Base-by-base conservation (phyloP, 768 basidiomycete species). In the Cystobasidium tubakii region DNA sequence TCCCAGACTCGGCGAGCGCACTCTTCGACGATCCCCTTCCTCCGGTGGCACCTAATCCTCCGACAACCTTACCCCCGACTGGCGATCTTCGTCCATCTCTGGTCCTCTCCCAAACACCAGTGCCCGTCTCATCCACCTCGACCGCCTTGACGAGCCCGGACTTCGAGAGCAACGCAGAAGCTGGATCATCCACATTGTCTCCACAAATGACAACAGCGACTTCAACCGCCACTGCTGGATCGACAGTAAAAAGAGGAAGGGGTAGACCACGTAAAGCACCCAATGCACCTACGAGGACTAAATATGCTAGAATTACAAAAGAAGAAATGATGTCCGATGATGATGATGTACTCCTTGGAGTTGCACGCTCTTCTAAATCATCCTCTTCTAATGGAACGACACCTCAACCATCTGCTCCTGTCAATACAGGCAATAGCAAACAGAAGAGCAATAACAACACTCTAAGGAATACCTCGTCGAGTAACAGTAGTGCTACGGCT, bases 251-350 rank as follows among this genome's bases (percentile, higher is more conserved):
- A 50, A 15, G 46, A 50, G 46, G 46, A 12, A 50, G 46, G 21
- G 46, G 46, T 50, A 9, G 46, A 50, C 46, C 46, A 50, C 46
- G 46, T 50, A 50, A 50, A 50, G 10, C 46, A 9, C 46, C 46
- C 12, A 50, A 50, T 50, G 46, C 46, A 9, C 46, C 46, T 17
- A 50, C 46, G 3, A 50, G 46, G 21, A 50, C 15, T 21, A 50
- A 50, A 50, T 50, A 50, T 50, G 46, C 46, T 50, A 50, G 46
- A 50, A 50, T 50, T 12, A 50, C 46, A 50, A 50, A 50, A 50
- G 46, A 50, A 50, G 46, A 50, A 50, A 50, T 50, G 46, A 50
- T 50, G 46, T 50, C 46, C 4, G 46, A 50, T 9, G 46, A 50
- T 50, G 46, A 50, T 50, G 46, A 50, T 50, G 3, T 43, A 17